Percentiles rank a stretch among this genome's conserved stretches.
Evolutionary conservation across 208 protist species (phyloP).

Genomic region (Novymonas esmeraldas): DNA sequence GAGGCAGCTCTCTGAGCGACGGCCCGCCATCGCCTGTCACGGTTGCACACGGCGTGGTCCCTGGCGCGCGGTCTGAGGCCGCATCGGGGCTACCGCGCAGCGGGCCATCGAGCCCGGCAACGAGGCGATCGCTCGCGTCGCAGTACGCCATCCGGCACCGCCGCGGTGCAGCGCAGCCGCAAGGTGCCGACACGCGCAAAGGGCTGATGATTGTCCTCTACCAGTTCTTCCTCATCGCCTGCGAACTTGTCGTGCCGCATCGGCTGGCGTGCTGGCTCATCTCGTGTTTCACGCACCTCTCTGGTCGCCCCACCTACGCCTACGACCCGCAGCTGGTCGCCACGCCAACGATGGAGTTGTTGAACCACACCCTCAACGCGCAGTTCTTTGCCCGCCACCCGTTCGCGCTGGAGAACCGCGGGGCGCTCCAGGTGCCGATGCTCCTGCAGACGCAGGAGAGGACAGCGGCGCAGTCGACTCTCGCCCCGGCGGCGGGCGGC

Average conservation of each 20-base stretch:
- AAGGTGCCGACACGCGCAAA: slow-evolving; percentile 10
- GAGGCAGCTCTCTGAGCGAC: background rate
- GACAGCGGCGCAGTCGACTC: background rate
- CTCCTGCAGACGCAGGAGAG: slow-evolving; percentile 17
- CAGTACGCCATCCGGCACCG: slow-evolving; percentile 45
- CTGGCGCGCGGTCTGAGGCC: background rate
- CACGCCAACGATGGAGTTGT: slow-evolving; percentile 34
- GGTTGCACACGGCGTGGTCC: slow-evolving; percentile 3
- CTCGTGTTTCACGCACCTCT: slow-evolving; percentile 21
- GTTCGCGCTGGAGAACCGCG: slow-evolving; percentile 29
- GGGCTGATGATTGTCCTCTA: slow-evolving; percentile 25
- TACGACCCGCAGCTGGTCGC: slow-evolving; percentile 38
- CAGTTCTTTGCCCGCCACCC: slow-evolving; percentile 33
- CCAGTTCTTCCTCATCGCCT: slow-evolving; percentile 44
- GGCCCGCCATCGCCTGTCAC: background rate
- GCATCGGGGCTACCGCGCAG: background rate
- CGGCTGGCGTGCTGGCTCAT: slow-evolving; percentile 44
- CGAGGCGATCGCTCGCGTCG: slow-evolving; percentile 40
- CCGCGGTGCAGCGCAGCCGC: background rate
- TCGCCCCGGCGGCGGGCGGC: background rate
- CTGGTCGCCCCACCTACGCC: slow-evolving; percentile 42
- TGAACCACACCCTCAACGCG: slow-evolving; percentile 43
- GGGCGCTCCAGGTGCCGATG: slow-evolving; percentile 22
- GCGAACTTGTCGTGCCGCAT: slow-evolving; percentile 41
- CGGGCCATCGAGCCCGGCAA: background rate